A percentile compares a stretch with the other conserved stretches of the same genome.
Conservation (phyloP, 2,329 filamentous ascomycete species). For the Aspergillus melleus region DNA sequence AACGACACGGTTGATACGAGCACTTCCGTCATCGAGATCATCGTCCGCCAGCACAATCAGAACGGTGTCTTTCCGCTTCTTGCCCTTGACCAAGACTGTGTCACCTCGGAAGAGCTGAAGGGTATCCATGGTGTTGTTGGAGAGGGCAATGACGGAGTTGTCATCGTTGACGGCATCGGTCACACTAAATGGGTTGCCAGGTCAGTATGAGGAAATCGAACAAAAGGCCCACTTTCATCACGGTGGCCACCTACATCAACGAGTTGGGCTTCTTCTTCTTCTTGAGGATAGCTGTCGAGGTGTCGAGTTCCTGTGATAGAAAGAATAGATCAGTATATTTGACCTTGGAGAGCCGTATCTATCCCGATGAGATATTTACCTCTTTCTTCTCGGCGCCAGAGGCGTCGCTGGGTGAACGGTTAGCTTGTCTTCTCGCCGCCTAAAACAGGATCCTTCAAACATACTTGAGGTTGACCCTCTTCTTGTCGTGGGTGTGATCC, state of each 20-base stretch:
- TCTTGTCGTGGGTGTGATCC: conserved; percentile 65
- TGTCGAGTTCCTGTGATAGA: conserved; percentile 72
- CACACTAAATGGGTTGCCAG: conserved; percentile 60
- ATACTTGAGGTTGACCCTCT: conserved; percentile 81
- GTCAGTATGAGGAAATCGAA: conserved; percentile 17
- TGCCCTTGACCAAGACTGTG: conserved; percentile 96
- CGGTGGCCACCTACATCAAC: conserved; percentile 69
- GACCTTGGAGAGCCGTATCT: conserved; percentile 39
- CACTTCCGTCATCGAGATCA: conserved; percentile 95
- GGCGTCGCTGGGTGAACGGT: conserved; percentile 66
- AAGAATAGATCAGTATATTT: conserved; percentile 20
- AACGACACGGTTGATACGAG: conserved; percentile 96
- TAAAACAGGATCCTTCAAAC: conserved; percentile 34
- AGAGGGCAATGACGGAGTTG: conserved; percentile 98
- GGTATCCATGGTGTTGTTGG: conserved; percentile 98
- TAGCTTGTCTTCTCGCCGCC: conserved; percentile 34
- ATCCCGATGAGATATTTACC: conserved; percentile 48
- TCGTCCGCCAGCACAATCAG: conserved; percentile 97
- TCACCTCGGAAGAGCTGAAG: conserved; percentile 98
- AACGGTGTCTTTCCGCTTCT: conserved; percentile 99
- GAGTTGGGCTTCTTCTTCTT: conserved; percentile 99
- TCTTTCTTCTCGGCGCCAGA: conserved; percentile 85
- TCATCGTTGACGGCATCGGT: conserved; percentile 99
- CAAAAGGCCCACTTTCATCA: background rate
- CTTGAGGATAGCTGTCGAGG: conserved; percentile 93